A percentile compares a stretch with the other conserved stretches of the same genome.
Conservation (phyloP, 106 monocot species). For the Cymbidium sinense region DNA sequence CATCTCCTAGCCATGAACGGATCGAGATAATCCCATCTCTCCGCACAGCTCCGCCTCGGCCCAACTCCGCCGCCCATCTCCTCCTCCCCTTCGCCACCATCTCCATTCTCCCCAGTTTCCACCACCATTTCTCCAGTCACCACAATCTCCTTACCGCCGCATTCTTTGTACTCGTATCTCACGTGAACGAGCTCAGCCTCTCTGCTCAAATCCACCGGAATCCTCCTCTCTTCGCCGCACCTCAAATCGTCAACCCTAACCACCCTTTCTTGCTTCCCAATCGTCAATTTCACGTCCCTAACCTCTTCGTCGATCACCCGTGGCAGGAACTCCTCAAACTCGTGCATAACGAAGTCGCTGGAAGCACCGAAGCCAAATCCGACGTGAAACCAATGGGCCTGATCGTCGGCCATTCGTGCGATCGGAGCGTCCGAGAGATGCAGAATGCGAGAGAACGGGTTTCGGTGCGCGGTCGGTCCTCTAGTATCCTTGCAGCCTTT, state of each 20-base stretch:
- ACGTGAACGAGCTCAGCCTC: constrained; percentile 41
- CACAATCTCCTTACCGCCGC: constrained; percentile 33
- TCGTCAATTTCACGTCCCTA: constrained; percentile 49
- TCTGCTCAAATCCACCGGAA: constrained; percentile 34
- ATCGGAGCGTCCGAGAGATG: constrained; percentile 58
- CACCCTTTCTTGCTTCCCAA: constrained; percentile 38
- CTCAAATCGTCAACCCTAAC: constrained; percentile 62
- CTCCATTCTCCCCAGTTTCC: constrained; percentile 38
- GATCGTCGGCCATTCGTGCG: constrained; percentile 7
- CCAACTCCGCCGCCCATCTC: constrained; percentile 13
- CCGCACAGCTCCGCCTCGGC: constrained; percentile 37
- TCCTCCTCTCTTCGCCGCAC: constrained; percentile 69
- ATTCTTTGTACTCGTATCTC: constrained; percentile 68
- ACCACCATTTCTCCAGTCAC: constrained; percentile 51
- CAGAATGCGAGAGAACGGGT: constrained; percentile 39
- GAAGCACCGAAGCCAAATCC: constrained; percentile 62
- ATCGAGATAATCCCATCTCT: constrained; percentile 76
- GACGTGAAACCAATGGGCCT: constrained; percentile 49
- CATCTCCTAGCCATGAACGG: constrained; percentile 93
- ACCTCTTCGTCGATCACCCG: constrained; percentile 64
- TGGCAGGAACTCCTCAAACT: constrained; percentile 76
- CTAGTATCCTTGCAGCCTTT: constrained; percentile 65
- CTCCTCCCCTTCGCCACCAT: too few relatives aligned
- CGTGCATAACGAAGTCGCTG: constrained; percentile 79
- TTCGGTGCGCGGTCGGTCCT: constrained; percentile 39